Conservation (phyloP, 805 yeast genomes). For the Candida xyloterini region DNA sequence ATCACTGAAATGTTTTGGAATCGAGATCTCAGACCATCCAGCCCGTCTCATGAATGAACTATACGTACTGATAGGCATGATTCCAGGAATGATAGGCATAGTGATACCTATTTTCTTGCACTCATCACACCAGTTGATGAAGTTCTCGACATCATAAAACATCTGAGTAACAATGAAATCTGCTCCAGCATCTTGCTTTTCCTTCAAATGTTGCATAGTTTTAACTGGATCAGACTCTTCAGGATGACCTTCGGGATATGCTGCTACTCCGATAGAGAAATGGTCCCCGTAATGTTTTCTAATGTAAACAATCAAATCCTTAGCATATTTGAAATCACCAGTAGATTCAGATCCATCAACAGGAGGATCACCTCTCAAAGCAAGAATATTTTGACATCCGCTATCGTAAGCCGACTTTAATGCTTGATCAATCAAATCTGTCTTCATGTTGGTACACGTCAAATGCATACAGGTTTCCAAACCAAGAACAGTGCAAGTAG, state of each 20-base stretch:
- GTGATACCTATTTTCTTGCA: constrained; percentile 70
- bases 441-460: constrained; percentile 94
- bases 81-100: constrained; percentile 93
- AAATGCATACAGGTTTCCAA: constrained; percentile 97
- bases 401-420: constrained; percentile 78
- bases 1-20: constrained; percentile 72
- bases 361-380: constrained; percentile 95
- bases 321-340: constrained; percentile 86
- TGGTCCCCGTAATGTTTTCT: constrained; percentile 76
- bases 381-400: constrained; percentile 94
- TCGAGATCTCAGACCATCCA: constrained; percentile 82
- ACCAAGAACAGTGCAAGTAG: constrained; percentile 86
- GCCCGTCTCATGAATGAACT: constrained; percentile 92
- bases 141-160: constrained; percentile 91
- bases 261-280: constrained; percentile 95
- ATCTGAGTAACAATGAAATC: constrained; percentile 92
- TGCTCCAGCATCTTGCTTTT: constrained; percentile 92
- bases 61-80: constrained; percentile 97
- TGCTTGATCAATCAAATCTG: constrained; percentile 77
- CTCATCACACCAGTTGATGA: constrained; percentile 74
- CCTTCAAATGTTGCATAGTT: constrained; percentile 65
- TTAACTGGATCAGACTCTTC: constrained; percentile 63
- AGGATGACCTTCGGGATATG: constrained; percentile 96
- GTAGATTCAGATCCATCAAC: constrained; percentile 66
- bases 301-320: constrained; percentile 79